These are phyloP conservation scores for Serendipita sp. DNA, from an alignment of 768 basidiomycete species.

Conservation along the genomic window DNA sequence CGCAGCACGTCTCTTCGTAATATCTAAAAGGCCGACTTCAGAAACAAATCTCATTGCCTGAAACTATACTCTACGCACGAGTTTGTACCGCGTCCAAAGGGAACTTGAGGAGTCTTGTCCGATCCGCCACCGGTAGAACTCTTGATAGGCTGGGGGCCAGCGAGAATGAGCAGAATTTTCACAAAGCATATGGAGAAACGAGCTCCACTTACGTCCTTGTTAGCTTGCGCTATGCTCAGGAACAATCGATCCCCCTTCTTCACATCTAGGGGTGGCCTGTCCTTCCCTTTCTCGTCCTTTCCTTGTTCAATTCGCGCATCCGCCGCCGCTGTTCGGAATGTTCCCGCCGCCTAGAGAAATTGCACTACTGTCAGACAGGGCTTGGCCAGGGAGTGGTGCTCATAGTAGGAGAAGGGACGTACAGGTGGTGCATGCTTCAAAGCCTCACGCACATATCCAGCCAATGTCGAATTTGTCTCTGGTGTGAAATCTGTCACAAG, in stretches of 20 bases:
- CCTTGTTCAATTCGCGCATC: slow-evolving; percentile 24
- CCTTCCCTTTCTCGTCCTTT: slow-evolving; percentile 6
- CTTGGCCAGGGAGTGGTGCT: neutral
- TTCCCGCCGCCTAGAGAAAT: slow-evolving; percentile 15
- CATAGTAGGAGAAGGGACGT: neutral
- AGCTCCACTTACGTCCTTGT: slow-evolving; percentile 23
- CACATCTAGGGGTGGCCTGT: slow-evolving; percentile 20
- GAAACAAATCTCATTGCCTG: neutral
- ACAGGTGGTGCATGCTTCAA: slow-evolving; percentile 13
- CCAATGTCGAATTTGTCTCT: slow-evolving; percentile 19
- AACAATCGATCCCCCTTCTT: slow-evolving; percentile 23
- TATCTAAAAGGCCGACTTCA: neutral
- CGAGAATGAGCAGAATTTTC: too few relatives aligned
- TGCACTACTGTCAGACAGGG: neutral
- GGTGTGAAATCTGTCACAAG: slow-evolving; percentile 9
- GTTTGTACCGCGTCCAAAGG: neutral
- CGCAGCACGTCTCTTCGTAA: neutral
- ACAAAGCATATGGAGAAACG: neutral
- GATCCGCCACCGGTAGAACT: too few relatives aligned
- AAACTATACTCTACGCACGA: neutral
- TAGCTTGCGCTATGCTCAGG: slow-evolving; percentile 23
- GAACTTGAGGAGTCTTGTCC: too few relatives aligned
- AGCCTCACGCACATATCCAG: slow-evolving; percentile 36
- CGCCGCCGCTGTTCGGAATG: slow-evolving; percentile 23
- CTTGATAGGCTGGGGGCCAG: too few relatives aligned